Evolutionary conservation across 495 filamentous ascomycete genomes (phyloP).

Genomic region (Durotheca rogersii): DNA sequence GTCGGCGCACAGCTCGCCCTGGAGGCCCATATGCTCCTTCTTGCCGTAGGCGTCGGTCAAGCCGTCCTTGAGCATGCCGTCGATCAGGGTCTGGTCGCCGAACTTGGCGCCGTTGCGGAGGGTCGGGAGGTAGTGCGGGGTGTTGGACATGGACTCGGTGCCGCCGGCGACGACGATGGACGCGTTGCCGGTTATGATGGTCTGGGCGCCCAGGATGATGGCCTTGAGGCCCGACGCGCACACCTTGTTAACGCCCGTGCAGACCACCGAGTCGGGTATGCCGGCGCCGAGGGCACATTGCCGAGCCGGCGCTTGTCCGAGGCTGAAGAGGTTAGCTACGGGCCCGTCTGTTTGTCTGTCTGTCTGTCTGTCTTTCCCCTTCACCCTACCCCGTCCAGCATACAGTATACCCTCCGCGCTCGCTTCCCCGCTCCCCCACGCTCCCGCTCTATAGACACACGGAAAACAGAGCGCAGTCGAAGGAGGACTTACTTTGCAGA

Average conservation of each 20-base stretch:
- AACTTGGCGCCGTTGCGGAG: slow-evolving; percentile 84
- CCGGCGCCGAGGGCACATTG: slow-evolving; percentile 90
- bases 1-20: slow-evolving; percentile 85
- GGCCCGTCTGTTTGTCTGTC: too few relatives aligned
- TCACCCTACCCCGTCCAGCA: background rate
- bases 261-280: slow-evolving; percentile 72
- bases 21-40: slow-evolving; percentile 91
- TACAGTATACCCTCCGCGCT: too few relatives aligned
- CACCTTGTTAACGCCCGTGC: slow-evolving; percentile 97
- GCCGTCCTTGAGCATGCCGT: slow-evolving; percentile 90
- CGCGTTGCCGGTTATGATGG: slow-evolving; percentile 92
- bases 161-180: slow-evolving; percentile 89
- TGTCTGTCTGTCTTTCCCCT: background rate
- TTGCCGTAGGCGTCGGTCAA: slow-evolving; percentile 87
- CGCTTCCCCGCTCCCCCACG: too few relatives aligned
- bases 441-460: too few relatives aligned
- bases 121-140: slow-evolving; percentile 90
- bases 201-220: slow-evolving; percentile 91
- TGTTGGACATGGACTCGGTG: slow-evolving; percentile 96
- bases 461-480: slow-evolving; percentile 1
- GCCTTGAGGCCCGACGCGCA: slow-evolving; percentile 94
- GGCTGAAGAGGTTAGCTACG: slow-evolving; percentile 56
- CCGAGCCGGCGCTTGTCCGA: slow-evolving; percentile 93
- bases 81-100: slow-evolving; percentile 80
- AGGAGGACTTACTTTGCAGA: slow-evolving; percentile 81